These are phyloP conservation scores for Amanita subjunquillea DNA, from an alignment of 768 basidiomycete genomes.

Conservation along the genomic window DNA sequence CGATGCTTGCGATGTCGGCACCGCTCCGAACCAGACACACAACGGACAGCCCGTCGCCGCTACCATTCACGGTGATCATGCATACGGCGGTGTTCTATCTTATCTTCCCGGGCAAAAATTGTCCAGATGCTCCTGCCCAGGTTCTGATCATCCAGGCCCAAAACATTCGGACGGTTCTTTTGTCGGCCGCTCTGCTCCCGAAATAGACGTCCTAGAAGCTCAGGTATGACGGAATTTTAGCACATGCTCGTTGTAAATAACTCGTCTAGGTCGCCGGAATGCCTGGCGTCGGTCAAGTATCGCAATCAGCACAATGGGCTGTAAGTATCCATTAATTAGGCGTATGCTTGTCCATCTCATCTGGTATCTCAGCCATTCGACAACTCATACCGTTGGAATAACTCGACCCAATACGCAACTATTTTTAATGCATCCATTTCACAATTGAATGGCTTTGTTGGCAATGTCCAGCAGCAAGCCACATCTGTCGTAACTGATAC, in stretches of 20 bases:
- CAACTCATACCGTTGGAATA: conserved; percentile 55
- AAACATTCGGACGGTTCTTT: conserved; percentile 58
- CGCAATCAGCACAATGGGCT: conserved; percentile 74
- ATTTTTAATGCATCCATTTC: conserved; percentile 45
- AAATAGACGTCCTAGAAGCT: conserved; percentile 84
- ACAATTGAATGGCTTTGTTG: conserved; percentile 52
- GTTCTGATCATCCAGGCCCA: conserved; percentile 76
- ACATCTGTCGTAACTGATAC: conserved; percentile 64
- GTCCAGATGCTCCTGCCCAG: conserved; percentile 73
- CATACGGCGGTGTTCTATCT: conserved; percentile 34
- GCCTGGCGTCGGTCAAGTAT: conserved; percentile 52
- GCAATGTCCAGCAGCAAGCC: conserved; percentile 66
- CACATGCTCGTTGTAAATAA: conserved; percentile 7
- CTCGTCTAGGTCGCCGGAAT: conserved; percentile 29
- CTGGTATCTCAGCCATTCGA: conserved; percentile 50
- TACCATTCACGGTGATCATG: conserved; percentile 41
- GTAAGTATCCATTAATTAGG: conserved; percentile 26
- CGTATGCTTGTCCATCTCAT: conserved; percentile 1
- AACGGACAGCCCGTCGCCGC: conserved; percentile 57
- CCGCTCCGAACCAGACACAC: conserved; percentile 63
- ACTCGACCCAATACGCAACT: conserved; percentile 43
- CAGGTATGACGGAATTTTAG: conserved; percentile 25
- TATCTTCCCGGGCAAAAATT: conserved; percentile 70
- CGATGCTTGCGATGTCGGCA: conserved; percentile 75
- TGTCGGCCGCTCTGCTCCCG: conserved; percentile 73